Evolutionary conservation across 2,329 filamentous ascomycete genomes (phyloP), one percentile per base, ranked within the genome.

Genomic region (Parastagonospora nodorum): DNA sequence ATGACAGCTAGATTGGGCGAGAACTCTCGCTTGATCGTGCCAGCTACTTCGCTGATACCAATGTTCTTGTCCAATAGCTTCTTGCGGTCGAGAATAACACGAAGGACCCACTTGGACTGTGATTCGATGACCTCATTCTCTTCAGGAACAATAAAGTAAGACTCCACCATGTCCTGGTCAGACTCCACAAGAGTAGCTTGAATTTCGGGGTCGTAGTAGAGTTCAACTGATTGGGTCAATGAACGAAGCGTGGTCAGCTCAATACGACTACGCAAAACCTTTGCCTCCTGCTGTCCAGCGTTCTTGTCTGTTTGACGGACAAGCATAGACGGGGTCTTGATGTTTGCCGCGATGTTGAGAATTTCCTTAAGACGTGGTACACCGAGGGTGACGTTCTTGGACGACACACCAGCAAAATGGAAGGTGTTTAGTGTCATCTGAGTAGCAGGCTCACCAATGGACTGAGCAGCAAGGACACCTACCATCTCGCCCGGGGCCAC

Each of bases 381-480:
- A 91, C 94, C 94, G 42, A 99, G 87, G 0, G 94, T 99, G 48
- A 99, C 93, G 82, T 99, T 99, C 88, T 99, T 99, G 19, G 93
- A 96, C 32, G 95, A 96, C 54, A 99, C 92, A 96, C 94, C 94
- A 75, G 94, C 92, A 75, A 99, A 99, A 82, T 99, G 94, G 88
- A 99, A 99, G 19, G 94, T 99, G 79, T 99, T 99, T 54, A 99
- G 80, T 1, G 94, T 99, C 94, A 99, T 99, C 81, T 99, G 94
- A 1, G 94, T 99, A 16, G 94, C 95, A 35, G 94, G 94, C 76
- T 99, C 94, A 79, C 94, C 94, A 72, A 99, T 99, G 29, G 94
- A 99, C 78, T 99, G 94, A 6, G 95, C 94, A 57, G 94, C 94
- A 67, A 99, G 80, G 16, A 99, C 94, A 78, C 94, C 94, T 49